These are phyloP conservation scores for Pachysolen tannophilus DNA, from an alignment of 805 yeast species.

Conservation along the genomic window DNA sequence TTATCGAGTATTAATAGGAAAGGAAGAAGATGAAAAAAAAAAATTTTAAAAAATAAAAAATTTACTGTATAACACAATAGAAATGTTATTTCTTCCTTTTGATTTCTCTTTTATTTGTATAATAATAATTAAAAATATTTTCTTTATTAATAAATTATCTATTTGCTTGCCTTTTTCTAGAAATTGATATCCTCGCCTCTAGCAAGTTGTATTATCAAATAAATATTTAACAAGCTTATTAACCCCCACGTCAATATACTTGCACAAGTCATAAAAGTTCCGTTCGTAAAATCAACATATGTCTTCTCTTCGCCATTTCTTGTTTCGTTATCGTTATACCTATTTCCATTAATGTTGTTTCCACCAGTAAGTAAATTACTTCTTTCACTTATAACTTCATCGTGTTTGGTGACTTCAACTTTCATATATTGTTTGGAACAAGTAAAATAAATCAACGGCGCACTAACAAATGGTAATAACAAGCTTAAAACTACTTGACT, in stretches of 20 bases:
- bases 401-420: slow-evolving; percentile 27
- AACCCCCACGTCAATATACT: slow-evolving; percentile 64
- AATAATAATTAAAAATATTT: too few relatives aligned
- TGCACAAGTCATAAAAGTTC: slow-evolving; percentile 39
- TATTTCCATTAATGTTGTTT: too few relatives aligned
- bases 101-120: too few relatives aligned
- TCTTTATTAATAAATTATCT: too few relatives aligned
- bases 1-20: slow-evolving; percentile 8
- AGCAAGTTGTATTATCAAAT: slow-evolving; percentile 40
- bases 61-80: too few relatives aligned
- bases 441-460: slow-evolving; percentile 81
- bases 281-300: slow-evolving; percentile 64
- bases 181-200: slow-evolving; percentile 28
- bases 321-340: too few relatives aligned
- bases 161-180: too few relatives aligned
- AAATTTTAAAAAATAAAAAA: too few relatives aligned
- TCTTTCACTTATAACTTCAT: slow-evolving; percentile 12
- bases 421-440: slow-evolving; percentile 60
- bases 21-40: slow-evolving; percentile 5
- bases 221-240: slow-evolving; percentile 64
- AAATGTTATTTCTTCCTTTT: too few relatives aligned
- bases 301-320: slow-evolving; percentile 20
- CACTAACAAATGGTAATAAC: slow-evolving; percentile 79
- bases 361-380: background rate
- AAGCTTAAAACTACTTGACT: slow-evolving; percentile 79